A percentile compares a stretch with the other conserved stretches of the same genome.
Conservation (phyloP, 371 early-diverging fungal genomes). For the Saksenaea oblongispora region DNA sequence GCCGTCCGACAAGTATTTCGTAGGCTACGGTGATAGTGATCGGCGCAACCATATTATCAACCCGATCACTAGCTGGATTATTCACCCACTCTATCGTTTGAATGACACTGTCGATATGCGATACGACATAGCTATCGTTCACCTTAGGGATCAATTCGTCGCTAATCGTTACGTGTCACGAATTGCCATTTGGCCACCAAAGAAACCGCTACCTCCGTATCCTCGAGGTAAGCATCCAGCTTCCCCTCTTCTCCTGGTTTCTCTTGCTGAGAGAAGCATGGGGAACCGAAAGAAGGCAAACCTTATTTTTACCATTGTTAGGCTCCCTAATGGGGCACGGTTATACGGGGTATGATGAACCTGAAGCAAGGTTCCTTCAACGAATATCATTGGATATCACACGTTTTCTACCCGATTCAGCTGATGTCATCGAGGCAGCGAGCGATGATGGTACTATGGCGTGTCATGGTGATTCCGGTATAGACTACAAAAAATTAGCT, state of each 20-base stretch:
- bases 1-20: constrained; percentile 28
- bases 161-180: constrained; percentile 21
- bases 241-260: not conserved
- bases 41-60: constrained; percentile 25
- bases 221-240: constrained; percentile 13
- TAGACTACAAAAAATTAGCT: not conserved
- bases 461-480: constrained; percentile 51
- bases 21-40: constrained; percentile 20
- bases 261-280: not conserved
- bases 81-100: constrained; percentile 38
- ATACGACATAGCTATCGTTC: constrained; percentile 43
- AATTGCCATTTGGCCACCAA: constrained; percentile 35
- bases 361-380: constrained; percentile 25
- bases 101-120: constrained; percentile 23
- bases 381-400: constrained; percentile 25
- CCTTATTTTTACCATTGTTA: constrained; percentile 1
- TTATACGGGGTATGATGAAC: constrained; percentile 17
- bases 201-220: not conserved
- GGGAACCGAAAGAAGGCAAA: constrained; percentile 1
- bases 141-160: constrained; percentile 25
- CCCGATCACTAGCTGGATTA: constrained; percentile 30
- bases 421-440: constrained; percentile 27
- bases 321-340: constrained; percentile 42
- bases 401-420: constrained; percentile 11
- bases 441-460: constrained; percentile 22